Conservation (phyloP, 2,329 filamentous ascomycete genomes). For the Aureobasidium sp. region DNA sequence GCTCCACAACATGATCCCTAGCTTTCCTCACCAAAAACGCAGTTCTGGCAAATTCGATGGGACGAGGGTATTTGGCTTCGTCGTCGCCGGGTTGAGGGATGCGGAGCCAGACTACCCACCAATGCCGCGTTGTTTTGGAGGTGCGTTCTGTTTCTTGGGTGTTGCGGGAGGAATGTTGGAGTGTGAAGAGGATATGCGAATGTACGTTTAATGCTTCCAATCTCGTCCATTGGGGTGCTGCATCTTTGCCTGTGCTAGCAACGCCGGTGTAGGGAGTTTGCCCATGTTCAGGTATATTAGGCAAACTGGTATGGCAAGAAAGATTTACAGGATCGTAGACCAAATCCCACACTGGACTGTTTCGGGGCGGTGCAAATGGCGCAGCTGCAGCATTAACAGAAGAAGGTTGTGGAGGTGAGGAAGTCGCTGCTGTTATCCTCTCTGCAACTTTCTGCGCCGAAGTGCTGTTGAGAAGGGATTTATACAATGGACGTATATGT, state of each 20-base stretch:
- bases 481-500: constrained; percentile 41
- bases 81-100: constrained; percentile 26
- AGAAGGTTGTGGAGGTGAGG: constrained; percentile 25
- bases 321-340: constrained; percentile 51
- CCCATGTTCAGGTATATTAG: constrained; percentile 52
- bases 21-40: constrained; percentile 36
- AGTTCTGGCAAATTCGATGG: constrained; percentile 25
- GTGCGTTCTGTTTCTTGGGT: constrained; percentile 49
- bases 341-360: constrained; percentile 48
- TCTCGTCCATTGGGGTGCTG: constrained; percentile 38
- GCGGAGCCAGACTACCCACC: constrained; percentile 60
- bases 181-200: constrained; percentile 49
- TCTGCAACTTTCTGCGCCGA: constrained; percentile 32
- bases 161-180: constrained; percentile 40
- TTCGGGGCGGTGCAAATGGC: constrained; percentile 22
- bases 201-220: constrained; percentile 55
- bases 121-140: constrained; percentile 54
- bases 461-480: constrained; percentile 35
- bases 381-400: constrained; percentile 19
- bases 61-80: not conserved
- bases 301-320: constrained; percentile 52
- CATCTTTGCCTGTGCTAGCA: constrained; percentile 16
- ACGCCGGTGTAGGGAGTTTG: constrained; percentile 30
- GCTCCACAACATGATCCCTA: constrained; percentile 22
- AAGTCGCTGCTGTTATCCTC: constrained; percentile 29